These are phyloP conservation scores for Globisporangium nagaii DNA, from an alignment of 352 stramenopile species.

Conservation along the genomic window DNA sequence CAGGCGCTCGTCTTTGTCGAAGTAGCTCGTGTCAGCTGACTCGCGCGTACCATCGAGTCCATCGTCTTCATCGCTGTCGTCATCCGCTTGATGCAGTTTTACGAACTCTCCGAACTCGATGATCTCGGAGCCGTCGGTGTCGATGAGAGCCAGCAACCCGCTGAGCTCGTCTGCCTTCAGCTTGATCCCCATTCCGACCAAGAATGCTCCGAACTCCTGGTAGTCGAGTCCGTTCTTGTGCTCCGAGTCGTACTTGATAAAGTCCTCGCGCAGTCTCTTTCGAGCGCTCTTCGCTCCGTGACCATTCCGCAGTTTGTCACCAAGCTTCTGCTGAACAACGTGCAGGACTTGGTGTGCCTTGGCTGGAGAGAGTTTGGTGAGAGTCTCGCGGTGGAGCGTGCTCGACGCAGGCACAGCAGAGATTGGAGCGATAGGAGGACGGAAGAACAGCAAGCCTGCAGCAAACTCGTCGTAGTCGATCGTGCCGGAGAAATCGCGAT, in stretches of 20 bases:
- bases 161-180: slow-evolving; percentile 35
- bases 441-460: slow-evolving; percentile 58
- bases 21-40: not conserved
- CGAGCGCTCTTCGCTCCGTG: slow-evolving; percentile 10
- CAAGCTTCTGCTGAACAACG: slow-evolving; percentile 19
- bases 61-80: not conserved
- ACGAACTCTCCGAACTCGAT: slow-evolving; percentile 47
- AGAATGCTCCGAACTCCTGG: slow-evolving; percentile 53
- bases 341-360: slow-evolving; percentile 19
- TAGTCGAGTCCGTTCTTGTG: slow-evolving; percentile 44
- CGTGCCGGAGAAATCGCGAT: slow-evolving; percentile 50
- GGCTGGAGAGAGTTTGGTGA: not conserved
- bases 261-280: slow-evolving; percentile 28
- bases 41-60: not conserved
- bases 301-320: slow-evolving; percentile 14
- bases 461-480: slow-evolving; percentile 78
- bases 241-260: slow-evolving; percentile 45
- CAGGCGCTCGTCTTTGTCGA: slow-evolving; percentile 8
- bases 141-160: slow-evolving; percentile 29
- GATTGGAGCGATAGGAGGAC: slow-evolving; percentile 18
- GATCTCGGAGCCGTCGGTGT: slow-evolving; percentile 33
- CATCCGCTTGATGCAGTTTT: slow-evolving; percentile 10
- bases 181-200: slow-evolving; percentile 53
- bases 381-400: not conserved
- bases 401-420: not conserved